A percentile compares a stretch with the other conserved stretches of the same genome.
Evolutionary conservation across 257 asterid species (phyloP).

Genomic region (Echites panduratus): DNA sequence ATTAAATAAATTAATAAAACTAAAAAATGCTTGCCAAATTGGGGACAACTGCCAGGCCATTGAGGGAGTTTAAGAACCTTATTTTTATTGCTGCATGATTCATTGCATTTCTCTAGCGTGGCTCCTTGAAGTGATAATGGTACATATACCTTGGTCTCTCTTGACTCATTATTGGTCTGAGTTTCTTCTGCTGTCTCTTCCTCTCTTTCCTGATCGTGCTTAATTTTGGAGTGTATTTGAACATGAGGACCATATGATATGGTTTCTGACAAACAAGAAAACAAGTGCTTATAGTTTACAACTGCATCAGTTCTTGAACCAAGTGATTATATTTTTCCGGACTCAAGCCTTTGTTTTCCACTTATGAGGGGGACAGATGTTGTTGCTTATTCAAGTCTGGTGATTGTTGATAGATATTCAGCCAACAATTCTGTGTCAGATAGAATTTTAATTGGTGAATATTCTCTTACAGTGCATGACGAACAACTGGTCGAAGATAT

Average conservation of each 20-base stretch:
- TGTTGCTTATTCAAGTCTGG: background rate
- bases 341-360: background rate
- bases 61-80: background rate
- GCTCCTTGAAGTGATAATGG: background rate
- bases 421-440: background rate
- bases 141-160: background rate
- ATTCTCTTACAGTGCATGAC: slow-evolving; percentile 63
- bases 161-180: background rate
- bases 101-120: too few species aligned
- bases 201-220: background rate
- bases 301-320: background rate
- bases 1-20: background rate
- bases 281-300: background rate
- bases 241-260: background rate
- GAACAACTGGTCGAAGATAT: slow-evolving; percentile 78
- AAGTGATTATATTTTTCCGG: too few species aligned
- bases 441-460: slow-evolving; percentile 2
- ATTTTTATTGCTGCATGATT: background rate
- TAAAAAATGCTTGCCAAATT: background rate
- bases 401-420: background rate
- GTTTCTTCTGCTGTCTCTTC: background rate
- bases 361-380: background rate
- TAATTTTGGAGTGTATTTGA: background rate
- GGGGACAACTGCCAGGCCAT: background rate
- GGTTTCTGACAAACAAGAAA: background rate